A percentile compares a stretch with the other conserved stretches of the same genome.
phyloP scores from a whole-genome alignment of 371 early-diverging fungal species.

The Mucor racemosus region DNA sequence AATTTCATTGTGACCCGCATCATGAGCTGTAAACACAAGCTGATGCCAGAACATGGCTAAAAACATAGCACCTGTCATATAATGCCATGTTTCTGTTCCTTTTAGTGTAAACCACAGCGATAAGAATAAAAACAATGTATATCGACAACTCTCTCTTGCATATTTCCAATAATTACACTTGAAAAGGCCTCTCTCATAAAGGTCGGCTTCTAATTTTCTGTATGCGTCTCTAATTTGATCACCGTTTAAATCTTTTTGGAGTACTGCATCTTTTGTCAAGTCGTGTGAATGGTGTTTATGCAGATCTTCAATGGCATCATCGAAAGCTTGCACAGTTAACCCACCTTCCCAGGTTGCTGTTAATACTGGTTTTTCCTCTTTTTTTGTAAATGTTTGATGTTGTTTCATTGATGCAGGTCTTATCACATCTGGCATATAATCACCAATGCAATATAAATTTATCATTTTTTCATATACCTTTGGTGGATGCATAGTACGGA shows the following conservation, averaged over 20 bases:
- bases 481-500: slow-evolving; percentile 86
- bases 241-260: slow-evolving; percentile 41
- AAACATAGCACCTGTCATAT: slow-evolving; percentile 62
- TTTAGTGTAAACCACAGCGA: slow-evolving; percentile 69
- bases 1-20: slow-evolving; percentile 94
- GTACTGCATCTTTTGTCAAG: slow-evolving; percentile 18
- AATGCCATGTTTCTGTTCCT: slow-evolving; percentile 67
- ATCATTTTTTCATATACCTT: slow-evolving; percentile 77
- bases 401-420: neutral
- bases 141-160: slow-evolving; percentile 74
- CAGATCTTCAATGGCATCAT: slow-evolving; percentile 39
- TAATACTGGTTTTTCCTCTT: neutral
- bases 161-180: slow-evolving; percentile 81
- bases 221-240: slow-evolving; percentile 60
- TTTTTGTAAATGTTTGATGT: neutral
- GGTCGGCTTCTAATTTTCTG: slow-evolving; percentile 66
- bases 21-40: slow-evolving; percentile 91
- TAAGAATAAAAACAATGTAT: slow-evolving; percentile 58
- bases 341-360: slow-evolving; percentile 42
- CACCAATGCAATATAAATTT: slow-evolving; percentile 77
- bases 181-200: slow-evolving; percentile 69
- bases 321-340: slow-evolving; percentile 38
- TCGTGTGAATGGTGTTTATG: slow-evolving; percentile 30
- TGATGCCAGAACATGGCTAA: slow-evolving; percentile 91
- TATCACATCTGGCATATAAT: slow-evolving; percentile 43